A percentile compares a stretch with the other conserved stretches of the same genome.
These are phyloP conservation scores for Tetrapisispora pingtungensis DNA, from an alignment of 805 yeast species.

Conservation along the genomic window DNA sequence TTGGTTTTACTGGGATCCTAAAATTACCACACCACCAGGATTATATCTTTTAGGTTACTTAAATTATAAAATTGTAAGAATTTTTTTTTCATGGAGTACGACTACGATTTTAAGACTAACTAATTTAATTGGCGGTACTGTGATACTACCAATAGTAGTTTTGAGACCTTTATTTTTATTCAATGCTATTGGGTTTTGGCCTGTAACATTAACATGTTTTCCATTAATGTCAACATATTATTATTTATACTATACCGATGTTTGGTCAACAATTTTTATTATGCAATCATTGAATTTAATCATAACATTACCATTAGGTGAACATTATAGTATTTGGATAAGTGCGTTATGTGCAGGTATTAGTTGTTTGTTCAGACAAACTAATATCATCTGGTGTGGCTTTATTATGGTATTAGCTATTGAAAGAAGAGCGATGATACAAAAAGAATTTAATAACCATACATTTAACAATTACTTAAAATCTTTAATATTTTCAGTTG, in stretches of 20 bases:
- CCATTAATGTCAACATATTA: slow-evolving; percentile 71
- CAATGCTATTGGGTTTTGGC: slow-evolving; percentile 37
- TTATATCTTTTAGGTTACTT: slow-evolving; percentile 46
- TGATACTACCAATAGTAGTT: slow-evolving; percentile 42
- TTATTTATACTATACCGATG: slow-evolving; percentile 81
- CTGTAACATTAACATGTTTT: slow-evolving; percentile 37
- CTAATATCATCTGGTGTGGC: slow-evolving; percentile 80
- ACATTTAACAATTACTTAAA: slow-evolving; percentile 33
- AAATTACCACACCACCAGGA: slow-evolving; percentile 97
- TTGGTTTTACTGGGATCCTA: slow-evolving; percentile 68
- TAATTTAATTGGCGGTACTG: slow-evolving; percentile 57
- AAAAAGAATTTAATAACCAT: slow-evolving; percentile 31
- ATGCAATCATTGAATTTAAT: slow-evolving; percentile 44
- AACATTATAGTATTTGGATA: slow-evolving; percentile 27
- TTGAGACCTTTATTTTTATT: slow-evolving; percentile 32
- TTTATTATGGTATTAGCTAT: slow-evolving; percentile 47
- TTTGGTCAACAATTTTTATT: slow-evolving; percentile 76
- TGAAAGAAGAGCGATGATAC: slow-evolving; percentile 39
- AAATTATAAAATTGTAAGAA: slow-evolving; percentile 22
- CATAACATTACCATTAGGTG: slow-evolving; percentile 32
- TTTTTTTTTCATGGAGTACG: slow-evolving; percentile 19
- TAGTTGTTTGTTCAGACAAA: slow-evolving; percentile 76
- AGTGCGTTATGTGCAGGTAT: slow-evolving; percentile 49
- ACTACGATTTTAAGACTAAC: slow-evolving; percentile 40
- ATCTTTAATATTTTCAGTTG: slow-evolving; percentile 29